These are phyloP conservation scores for Lipomyces oligophaga DNA, from an alignment of 805 yeast species.

Conservation along the genomic window DNA sequence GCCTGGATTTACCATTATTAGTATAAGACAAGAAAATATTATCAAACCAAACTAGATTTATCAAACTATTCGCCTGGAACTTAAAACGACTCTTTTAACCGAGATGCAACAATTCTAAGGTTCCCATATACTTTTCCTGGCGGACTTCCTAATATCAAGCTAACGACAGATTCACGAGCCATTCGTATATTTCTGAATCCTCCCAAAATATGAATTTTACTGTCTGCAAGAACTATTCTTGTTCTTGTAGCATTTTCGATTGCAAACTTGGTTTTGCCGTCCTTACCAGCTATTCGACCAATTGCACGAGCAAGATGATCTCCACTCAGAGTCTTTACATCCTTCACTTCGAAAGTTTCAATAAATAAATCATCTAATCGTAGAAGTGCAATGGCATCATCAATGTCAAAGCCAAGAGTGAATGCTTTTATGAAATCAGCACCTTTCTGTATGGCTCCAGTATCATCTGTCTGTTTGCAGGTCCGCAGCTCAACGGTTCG, in stretches of 20 bases:
- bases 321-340: constrained; percentile 90
- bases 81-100: constrained; percentile 92
- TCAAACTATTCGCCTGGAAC: background rate
- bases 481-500: constrained; percentile 80
- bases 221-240: constrained; percentile 94
- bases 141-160: constrained; percentile 92
- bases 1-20: background rate
- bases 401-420: constrained; percentile 92
- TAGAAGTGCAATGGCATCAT: constrained; percentile 91
- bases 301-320: constrained; percentile 98
- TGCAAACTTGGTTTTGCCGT: constrained; percentile 97
- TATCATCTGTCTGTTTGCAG: constrained; percentile 75
- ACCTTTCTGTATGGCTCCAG: constrained; percentile 94
- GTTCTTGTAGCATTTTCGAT: constrained; percentile 98
- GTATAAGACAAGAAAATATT: background rate
- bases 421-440: constrained; percentile 96
- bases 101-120: constrained; percentile 91
- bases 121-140: constrained; percentile 98
- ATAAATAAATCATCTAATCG: constrained; percentile 94
- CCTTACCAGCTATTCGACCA: constrained; percentile 99
- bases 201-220: constrained; percentile 93
- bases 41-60: background rate
- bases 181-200: constrained; percentile 95
- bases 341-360: constrained; percentile 95
- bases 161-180: constrained; percentile 97